Evolutionary conservation across 768 basidiomycete species (phyloP).

Genomic region (Tylopilus intermedius): DNA sequence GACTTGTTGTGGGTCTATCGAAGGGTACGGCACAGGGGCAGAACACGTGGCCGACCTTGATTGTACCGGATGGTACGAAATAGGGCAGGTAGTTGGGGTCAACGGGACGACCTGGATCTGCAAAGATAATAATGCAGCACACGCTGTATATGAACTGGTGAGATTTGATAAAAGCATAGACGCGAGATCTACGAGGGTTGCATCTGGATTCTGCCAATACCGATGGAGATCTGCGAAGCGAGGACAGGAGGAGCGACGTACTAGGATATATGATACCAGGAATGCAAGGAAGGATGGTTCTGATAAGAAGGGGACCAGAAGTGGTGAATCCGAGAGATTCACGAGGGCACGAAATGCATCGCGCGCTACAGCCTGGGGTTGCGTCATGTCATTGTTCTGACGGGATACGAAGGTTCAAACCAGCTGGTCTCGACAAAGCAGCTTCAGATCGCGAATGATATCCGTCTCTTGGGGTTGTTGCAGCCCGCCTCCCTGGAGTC

Average conservation of each 20-base stretch:
- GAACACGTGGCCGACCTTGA: constrained; percentile 79
- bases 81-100: constrained; percentile 36
- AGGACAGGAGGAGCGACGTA: constrained; percentile 37
- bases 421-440: constrained; percentile 84
- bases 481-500: constrained; percentile 52
- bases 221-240: constrained; percentile 7
- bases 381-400: constrained; percentile 15
- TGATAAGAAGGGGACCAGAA: constrained; percentile 60
- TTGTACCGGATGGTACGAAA: constrained; percentile 64
- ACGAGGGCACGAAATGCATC: constrained; percentile 93
- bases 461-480: constrained; percentile 59
- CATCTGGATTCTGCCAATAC: constrained; percentile 68
- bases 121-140: constrained; percentile 57
- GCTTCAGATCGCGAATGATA: constrained; percentile 73
- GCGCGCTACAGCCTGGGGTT: constrained; percentile 73
- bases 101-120: constrained; percentile 60
- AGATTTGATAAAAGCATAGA: constrained; percentile 98
- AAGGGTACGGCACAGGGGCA: constrained; percentile 67
- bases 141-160: constrained; percentile 67
- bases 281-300: constrained; percentile 74
- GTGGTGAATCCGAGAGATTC: constrained; percentile 83
- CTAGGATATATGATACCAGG: constrained; percentile 85
- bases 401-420: constrained; percentile 38
- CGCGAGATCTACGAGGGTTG: constrained; percentile 88
- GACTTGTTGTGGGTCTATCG: constrained; percentile 47